Evolutionary conservation across 176 grass and related monocot genomes (phyloP), one percentile per base, ranked within the genome.

Genomic region (Carex kokanica): DNA sequence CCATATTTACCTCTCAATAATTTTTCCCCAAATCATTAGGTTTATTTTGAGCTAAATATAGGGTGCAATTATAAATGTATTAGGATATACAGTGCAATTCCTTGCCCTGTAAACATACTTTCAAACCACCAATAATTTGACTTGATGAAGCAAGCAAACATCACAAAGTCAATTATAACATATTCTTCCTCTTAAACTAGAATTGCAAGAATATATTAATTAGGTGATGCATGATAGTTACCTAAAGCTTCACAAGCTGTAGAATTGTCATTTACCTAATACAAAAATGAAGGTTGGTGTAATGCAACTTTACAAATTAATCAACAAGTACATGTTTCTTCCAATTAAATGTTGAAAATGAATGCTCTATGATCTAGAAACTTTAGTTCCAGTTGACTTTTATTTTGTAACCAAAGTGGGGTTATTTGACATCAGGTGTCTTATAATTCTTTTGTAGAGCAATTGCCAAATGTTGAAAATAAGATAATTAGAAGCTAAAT

Each of bases 301-400:
- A 82, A 82, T 82, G 80, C 60, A 64, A 64, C 38, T 82, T 82
- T 66, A 66, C 25, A 49, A 29, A 51, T 82, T 81, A 58, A 60
- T 81, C 62, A 64, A 82, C 41, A 61, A 66, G 41, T 41, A 23
- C 38, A 82, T 63, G 29, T 65, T 82, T 82, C 56, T 67, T 66
- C 80, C 24, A 31, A 67, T 67, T 47, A 82, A 32, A 67, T 82
- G 60, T 82, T 66, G 62, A 82, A 64, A 25, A 82, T 82, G 40
- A 49, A 67, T 82, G 60, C 25, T 8, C 43, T 62, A 52, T 62
- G 59, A 82, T 66, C 40, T 82, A 82, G 80, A 82, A 82, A 49
- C 14, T 31, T 77, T 31, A 77, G 21, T 77, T 17, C 47, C 13
- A 27, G 5, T 77, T 77, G 72, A 77, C 72, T 77, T 77, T 55